Evolutionary conservation across 495 filamentous ascomycete species (phyloP).

Genomic region (Parathielavia hyrcaniae): DNA sequence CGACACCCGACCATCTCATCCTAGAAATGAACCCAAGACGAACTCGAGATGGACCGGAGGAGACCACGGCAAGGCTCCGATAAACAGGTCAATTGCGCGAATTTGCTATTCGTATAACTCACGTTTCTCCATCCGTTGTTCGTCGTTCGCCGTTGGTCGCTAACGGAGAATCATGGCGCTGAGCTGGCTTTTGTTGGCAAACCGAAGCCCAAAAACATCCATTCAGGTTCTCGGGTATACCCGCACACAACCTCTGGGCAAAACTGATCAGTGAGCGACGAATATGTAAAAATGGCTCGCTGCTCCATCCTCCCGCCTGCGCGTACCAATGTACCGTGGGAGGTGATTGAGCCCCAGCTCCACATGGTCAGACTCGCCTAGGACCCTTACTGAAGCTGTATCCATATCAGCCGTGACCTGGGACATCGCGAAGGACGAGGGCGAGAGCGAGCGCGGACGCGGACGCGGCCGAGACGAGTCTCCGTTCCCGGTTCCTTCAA

Average conservation of each 20-base stretch:
- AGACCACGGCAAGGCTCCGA: not conserved
- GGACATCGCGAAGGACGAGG: conserved; percentile 19
- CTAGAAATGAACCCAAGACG: not conserved
- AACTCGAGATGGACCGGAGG: not conserved
- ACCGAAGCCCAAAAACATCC: not conserved
- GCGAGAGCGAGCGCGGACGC: conserved; percentile 10
- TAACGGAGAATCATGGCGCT: not conserved
- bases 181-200: not conserved
- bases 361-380: conserved; percentile 15
- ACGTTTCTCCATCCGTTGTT: not conserved
- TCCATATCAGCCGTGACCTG: conserved; percentile 10
- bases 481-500: not conserved
- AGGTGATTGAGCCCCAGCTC: conserved; percentile 17
- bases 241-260: conserved; percentile 6
- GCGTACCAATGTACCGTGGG: too few relatives aligned
- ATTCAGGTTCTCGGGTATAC: not conserved
- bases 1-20: not conserved
- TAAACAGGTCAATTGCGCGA: conserved; percentile 2
- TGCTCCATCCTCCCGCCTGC: conserved; percentile 16
- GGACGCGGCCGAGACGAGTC: not conserved
- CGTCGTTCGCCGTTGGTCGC: not conserved
- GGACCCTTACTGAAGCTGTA: conserved; percentile 5
- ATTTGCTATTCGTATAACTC: conserved; percentile 2
- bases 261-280: conserved; percentile 18
- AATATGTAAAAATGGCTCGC: conserved; percentile 24